These are phyloP conservation scores for Suillus luteus DNA, from an alignment of 768 basidiomycete species.

Conservation along the genomic window DNA sequence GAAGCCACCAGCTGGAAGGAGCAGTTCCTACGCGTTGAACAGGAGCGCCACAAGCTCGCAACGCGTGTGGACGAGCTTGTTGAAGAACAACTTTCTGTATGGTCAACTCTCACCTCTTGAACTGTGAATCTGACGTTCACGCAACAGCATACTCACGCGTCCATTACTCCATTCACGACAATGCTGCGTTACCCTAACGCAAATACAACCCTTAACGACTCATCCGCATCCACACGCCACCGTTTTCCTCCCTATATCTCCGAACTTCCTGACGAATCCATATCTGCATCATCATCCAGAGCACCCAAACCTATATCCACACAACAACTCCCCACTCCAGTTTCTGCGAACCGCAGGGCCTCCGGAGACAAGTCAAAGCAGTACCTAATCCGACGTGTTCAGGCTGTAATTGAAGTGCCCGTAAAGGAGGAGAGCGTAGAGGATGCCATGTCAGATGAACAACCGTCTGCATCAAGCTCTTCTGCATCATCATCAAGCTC, in stretches of 20 bases:
- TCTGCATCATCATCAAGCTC: slow-evolving; percentile 21
- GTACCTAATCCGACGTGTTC: slow-evolving; percentile 60
- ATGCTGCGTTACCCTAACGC: slow-evolving; percentile 26
- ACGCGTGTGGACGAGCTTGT: slow-evolving; percentile 61
- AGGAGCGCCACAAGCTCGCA: slow-evolving; percentile 61
- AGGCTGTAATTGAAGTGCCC: slow-evolving; percentile 55
- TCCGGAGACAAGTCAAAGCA: slow-evolving; percentile 22
- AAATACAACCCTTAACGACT: slow-evolving; percentile 19
- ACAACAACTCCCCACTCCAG: slow-evolving; percentile 32
- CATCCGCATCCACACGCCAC: slow-evolving; percentile 32
- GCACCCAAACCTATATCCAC: slow-evolving; percentile 26
- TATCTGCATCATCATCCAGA: slow-evolving; percentile 33
- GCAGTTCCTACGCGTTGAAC: slow-evolving; percentile 73
- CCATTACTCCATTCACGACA: slow-evolving; percentile 36
- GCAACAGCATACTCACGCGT: slow-evolving; percentile 14
- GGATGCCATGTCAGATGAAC: slow-evolving; percentile 31
- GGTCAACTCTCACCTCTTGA: slow-evolving; percentile 21
- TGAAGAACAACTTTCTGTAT: slow-evolving; percentile 48
- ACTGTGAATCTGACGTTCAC: slow-evolving; percentile 4
- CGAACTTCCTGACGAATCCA: slow-evolving; percentile 29
- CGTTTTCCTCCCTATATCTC: slow-evolving; percentile 23
- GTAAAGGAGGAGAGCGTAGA: slow-evolving; percentile 65
- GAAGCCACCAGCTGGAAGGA: slow-evolving; percentile 77
- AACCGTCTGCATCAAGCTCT: slow-evolving; percentile 14
- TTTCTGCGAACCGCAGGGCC: slow-evolving; percentile 30